These are phyloP conservation scores for Oenanthe javanica DNA, from an alignment of 140 eudicot species.

Conservation along the genomic window DNA sequence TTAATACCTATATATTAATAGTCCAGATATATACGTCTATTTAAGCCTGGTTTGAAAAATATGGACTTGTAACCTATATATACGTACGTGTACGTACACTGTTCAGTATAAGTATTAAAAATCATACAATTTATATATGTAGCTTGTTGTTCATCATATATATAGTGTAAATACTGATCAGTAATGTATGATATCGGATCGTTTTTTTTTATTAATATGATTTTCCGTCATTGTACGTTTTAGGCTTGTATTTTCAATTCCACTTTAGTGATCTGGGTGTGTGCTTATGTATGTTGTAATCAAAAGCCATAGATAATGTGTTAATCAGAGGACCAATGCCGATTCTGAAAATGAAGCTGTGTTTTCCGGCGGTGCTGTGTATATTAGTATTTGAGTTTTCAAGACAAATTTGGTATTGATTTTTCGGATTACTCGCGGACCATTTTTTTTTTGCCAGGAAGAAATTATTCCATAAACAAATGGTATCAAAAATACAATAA, in stretches of 20 bases:
- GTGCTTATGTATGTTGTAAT: no score
- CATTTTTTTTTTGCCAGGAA: no score
- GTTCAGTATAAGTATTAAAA: neutral
- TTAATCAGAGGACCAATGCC: no score
- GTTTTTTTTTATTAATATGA: neutral
- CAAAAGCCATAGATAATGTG: no score
- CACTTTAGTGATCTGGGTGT: neutral
- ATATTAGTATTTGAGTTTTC: no score
- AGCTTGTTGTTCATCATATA: neutral
- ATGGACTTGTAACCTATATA: neutral
- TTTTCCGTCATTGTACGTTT: neutral
- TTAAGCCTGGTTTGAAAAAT: conserved; percentile 11
- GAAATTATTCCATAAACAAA: no score
- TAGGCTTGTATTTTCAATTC: neutral
- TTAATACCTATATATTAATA: neutral
- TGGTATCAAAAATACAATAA: no score
- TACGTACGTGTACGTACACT: neutral
- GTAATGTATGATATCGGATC: neutral
- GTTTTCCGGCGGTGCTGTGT: no score
- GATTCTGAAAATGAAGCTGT: neutral
- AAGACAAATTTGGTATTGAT: no score
- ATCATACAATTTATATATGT: neutral
- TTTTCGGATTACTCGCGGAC: no score
- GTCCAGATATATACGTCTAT: conserved; percentile 1
- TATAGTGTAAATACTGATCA: neutral